Evolutionary conservation across 2,329 filamentous ascomycete genomes (phyloP).

Genomic region (Venturia aucupariae): DNA sequence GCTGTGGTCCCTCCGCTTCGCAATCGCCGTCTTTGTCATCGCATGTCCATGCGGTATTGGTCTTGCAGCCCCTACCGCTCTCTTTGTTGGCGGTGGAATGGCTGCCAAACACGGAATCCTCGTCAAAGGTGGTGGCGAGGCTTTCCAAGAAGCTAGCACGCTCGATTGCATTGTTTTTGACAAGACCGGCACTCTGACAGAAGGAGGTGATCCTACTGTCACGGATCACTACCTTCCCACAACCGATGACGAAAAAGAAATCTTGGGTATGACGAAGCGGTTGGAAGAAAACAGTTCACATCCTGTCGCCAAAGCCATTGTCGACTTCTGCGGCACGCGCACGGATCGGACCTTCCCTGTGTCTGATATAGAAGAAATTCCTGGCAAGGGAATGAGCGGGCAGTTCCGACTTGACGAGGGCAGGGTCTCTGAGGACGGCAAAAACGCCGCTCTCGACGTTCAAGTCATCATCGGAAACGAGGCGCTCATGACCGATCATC

Average conservation of each 20-base stretch:
- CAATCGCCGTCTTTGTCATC: constrained; percentile 79
- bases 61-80: constrained; percentile 73
- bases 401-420: constrained; percentile 32
- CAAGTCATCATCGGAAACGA: constrained; percentile 65
- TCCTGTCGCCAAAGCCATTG: constrained; percentile 62
- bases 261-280: constrained; percentile 48
- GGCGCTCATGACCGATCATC: constrained; percentile 46
- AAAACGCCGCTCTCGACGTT: constrained; percentile 17
- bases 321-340: constrained; percentile 48
- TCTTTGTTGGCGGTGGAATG: constrained; percentile 73
- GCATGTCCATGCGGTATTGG: constrained; percentile 79
- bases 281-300: constrained; percentile 67
- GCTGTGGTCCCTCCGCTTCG: constrained; percentile 70
- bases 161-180: constrained; percentile 77
- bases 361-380: constrained; percentile 51
- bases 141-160: constrained; percentile 73
- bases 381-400: constrained; percentile 62
- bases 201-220: constrained; percentile 61
- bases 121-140: constrained; percentile 75
- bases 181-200: constrained; percentile 77
- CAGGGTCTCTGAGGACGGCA: constrained; percentile 14
- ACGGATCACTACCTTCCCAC: constrained; percentile 41
- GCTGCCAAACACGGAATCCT: constrained; percentile 73
- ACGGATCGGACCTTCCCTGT: constrained; percentile 21
- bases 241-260: constrained; percentile 25